Evolutionary conservation across 192 early-diverging fungal genomes (phyloP).

Genomic region (Coemansia sp.): DNA sequence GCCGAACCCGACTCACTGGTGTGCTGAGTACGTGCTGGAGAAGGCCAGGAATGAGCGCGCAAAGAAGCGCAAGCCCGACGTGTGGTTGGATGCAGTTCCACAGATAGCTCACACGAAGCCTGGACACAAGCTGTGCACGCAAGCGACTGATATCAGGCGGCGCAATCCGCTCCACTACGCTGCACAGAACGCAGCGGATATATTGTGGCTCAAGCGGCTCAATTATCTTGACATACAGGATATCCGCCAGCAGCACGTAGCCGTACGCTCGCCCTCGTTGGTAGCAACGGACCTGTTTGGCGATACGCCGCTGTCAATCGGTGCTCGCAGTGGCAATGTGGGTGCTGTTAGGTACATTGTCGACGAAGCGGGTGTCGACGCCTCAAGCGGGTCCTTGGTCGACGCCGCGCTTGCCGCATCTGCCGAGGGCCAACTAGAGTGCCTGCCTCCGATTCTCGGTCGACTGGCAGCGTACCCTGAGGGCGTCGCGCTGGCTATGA

Average conservation of each 20-base stretch:
- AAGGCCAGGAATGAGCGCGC: constrained; percentile 31
- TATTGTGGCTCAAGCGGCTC: constrained; percentile 42
- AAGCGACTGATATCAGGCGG: constrained; percentile 30
- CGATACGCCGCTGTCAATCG: constrained; percentile 49
- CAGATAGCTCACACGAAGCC: constrained; percentile 16
- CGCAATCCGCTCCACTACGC: constrained; percentile 53
- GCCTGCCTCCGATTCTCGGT: constrained; percentile 18
- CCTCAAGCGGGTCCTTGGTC: constrained; percentile 25
- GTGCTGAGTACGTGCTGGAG: constrained; percentile 43
- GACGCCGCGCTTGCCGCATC: constrained; percentile 30
- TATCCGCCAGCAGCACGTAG: constrained; percentile 15
- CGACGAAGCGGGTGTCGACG: constrained; percentile 37
- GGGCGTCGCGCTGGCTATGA: constrained; percentile 24
- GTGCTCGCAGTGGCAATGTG: constrained; percentile 34
- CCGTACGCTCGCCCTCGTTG: constrained; percentile 21
- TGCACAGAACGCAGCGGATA: constrained; percentile 28
- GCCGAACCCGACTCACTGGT: constrained; percentile 37
- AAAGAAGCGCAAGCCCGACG: constrained; percentile 22
- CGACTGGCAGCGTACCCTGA: constrained; percentile 32
- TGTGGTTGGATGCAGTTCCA: constrained; percentile 46
- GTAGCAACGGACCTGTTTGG: constrained; percentile 34
- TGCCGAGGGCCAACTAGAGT: constrained; percentile 17
- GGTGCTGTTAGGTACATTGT: constrained; percentile 44
- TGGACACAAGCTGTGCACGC: constrained; percentile 21
- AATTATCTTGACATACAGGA: constrained; percentile 36